Evolutionary conservation across 2,329 filamentous ascomycete species (phyloP).

Genomic region (Trichoderma citrinoviride): DNA sequence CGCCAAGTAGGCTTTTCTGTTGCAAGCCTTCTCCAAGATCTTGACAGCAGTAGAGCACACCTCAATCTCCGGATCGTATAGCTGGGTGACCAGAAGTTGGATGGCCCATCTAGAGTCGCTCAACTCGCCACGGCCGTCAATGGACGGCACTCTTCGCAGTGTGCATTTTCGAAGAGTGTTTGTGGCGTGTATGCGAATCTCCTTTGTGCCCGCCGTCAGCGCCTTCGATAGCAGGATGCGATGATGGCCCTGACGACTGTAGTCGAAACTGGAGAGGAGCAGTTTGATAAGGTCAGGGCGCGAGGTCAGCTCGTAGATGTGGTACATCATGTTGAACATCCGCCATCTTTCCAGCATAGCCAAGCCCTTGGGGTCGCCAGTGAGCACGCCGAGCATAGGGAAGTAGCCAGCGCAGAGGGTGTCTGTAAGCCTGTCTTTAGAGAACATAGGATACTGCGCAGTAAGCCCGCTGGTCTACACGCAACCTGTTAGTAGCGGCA

Average conservation of each 20-base stretch:
- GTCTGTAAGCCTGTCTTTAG: constrained; percentile 76
- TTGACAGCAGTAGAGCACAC: constrained; percentile 96
- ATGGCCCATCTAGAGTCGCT: constrained; percentile 93
- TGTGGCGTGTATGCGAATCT: constrained; percentile 87
- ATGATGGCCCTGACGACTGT: constrained; percentile 81
- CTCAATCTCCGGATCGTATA: constrained; percentile 96
- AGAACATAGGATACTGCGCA: constrained; percentile 85
- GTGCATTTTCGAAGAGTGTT: constrained; percentile 86
- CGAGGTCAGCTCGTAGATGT: constrained; percentile 88
- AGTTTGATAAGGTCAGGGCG: constrained; percentile 89
- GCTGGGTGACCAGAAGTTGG: constrained; percentile 90
- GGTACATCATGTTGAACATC: constrained; percentile 99
- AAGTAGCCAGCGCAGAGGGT: constrained; percentile 93
- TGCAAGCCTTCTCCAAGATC: constrained; percentile 95
- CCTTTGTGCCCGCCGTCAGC: constrained; percentile 84
- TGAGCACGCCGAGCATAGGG: constrained; percentile 83
- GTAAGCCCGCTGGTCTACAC: constrained; percentile 66
- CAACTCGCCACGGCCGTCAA: constrained; percentile 39
- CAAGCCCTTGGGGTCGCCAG: constrained; percentile 75
- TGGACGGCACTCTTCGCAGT: constrained; percentile 46
- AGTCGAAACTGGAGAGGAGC: constrained; percentile 88
- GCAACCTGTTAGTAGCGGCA: background rate
- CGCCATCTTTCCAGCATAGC: constrained; percentile 93
- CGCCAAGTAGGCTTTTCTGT: constrained; percentile 84
- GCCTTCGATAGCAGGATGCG: constrained; percentile 91